Evolutionary conservation across 2,329 filamentous ascomycete genomes (phyloP), one percentile per base, ranked within the genome.

Genomic region (Pseudogymnoascus sp.): DNA sequence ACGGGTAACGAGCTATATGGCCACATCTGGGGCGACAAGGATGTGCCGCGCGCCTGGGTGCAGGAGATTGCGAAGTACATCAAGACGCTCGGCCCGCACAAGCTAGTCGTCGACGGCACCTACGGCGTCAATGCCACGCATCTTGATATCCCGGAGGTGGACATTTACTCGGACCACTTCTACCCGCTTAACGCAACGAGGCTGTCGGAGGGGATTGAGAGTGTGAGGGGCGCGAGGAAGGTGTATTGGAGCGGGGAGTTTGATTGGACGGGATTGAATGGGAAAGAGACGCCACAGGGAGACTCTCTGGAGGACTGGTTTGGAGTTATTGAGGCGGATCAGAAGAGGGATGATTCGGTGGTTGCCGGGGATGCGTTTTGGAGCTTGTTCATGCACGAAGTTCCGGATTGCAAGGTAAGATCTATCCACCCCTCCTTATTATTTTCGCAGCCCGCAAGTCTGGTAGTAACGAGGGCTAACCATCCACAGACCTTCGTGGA

Each of bases 1-100:
- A 80, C 77, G 0, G 79, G 79, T 7, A 81, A 82, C 68, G 79
- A 81, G 68, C 75, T 82, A 4, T 71, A 73, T 7, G 79, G 79
- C 0, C 73, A 76, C 9, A 64, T 74, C 3, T 80, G 74, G 71
- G 76, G 75, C 23, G 78, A 80, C 67, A 75, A 73, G 72, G 66
- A 80, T 65, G 76, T 78, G 4, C 78, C 79, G 0, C 70, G 71
- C 1, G 69, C 69, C 9, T 81, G 79, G 79, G 73, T 77, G 1
- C 64, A 68, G 29, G 76, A 80, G 19, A 77, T 81, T 38, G 75
- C 74, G 3, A 66, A 65, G 35, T 76, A 75, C 63, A 73, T 81
- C 53, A 81, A 81, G 63, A 44, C 13, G 4, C 64, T 69, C 4
- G 78, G 76, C 13, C 79, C 78, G 0, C 66, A 71, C 11, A 81